Base-by-base conservation (phyloP, 2,329 filamentous ascomycete species). In the Beauveria sp. region DNA sequence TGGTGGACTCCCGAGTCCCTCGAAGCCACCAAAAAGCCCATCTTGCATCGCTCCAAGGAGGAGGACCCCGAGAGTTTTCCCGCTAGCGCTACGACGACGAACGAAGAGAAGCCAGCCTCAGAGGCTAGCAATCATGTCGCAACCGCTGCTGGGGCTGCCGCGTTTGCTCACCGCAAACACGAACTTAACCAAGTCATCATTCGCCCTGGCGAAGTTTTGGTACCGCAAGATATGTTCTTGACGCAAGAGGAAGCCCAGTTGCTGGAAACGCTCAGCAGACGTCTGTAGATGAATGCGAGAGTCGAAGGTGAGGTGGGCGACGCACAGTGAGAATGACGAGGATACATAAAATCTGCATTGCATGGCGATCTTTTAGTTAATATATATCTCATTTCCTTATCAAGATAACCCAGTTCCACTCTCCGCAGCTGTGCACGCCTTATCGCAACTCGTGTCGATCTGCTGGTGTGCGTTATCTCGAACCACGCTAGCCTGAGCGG, bases 1-100 rank as follows among this genome's bases (percentile, higher is more conserved):
- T 92, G 88, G 88, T 90, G 85, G 85, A 82, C 83, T 1, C 76
- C 82, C 0, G 70, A 72, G 20, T 66, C 74, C 6, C 45, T 74
- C 58, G 50, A 43, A 16, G 24, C 38, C 45, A 56, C 28, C 40
- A 59, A 57, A 28, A 59, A 42, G 54, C 45, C 58, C 16, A 59
- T 62, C 48, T 34, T 62, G 48, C 53, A 45, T 34, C 16, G 24
- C 6, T 14, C 45, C n/a, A 46, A 52, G 34, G 18, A 40, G n/a
- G 58, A 64, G 10, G 66, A 67, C 26, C 46, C 9, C 42, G 60
- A 31, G 52, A 62, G 43, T 20, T 10, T 24, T 5, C 16, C 58
- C 20, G 38, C 42, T 34, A 53, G 43, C 53, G 53, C 48, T 8
- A 31, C 28, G n/a, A 49, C 48, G 14, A 38, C 46, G 3, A 40